Base-by-base conservation (phyloP, 352 stramenopile genomes). In the Phytopythium oedochilum region DNA sequence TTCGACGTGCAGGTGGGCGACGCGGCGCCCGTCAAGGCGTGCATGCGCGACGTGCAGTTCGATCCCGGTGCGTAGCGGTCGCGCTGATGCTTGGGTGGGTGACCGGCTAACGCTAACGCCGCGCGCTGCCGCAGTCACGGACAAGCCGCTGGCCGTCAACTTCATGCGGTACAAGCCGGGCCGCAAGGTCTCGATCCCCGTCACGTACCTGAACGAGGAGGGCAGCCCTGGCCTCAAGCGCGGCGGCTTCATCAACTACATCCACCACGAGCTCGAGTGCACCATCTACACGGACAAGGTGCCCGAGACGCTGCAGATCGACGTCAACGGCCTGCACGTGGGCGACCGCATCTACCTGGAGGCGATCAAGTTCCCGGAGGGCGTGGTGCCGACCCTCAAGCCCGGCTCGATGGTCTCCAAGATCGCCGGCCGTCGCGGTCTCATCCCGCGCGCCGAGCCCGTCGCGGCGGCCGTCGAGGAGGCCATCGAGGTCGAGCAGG, bases 161-260 rank as follows among this genome's bases (percentile, higher is more conserved):
- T 98, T 96, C 63, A 68, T 97, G 43, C 82, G 94, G 35, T 98
- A 96, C 68, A 90, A 96, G 65, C 81, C 92, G 7, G 87, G 83
- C 18, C 86, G 93, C 65, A 91, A 86, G 36, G 80, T 98, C 29
- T 83, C 83, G 36, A 96, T 98, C 59, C 94, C 94, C 28, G 83
- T 98, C 57, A 83, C 73, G 50, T 95, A 95, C 64, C 61, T 97
- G 57, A 98, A 98, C 61, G 78, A 96, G 53, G 94, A 98, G 78
- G 86, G 94, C 48, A 95, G 77, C 34, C 90, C 89, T 14, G 92
- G 91, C n/a, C 83, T 98, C 68, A 98, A 98, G 76, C 83, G 89
- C 31, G 92, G 93, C 60, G 92, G 92, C 35, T 98, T 93, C 65
- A 96, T 98, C 64, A 96, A 94, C 75, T 77, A 92, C 73, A 92